Evolutionary conservation across 148 eudicot genomes (phyloP).

Genomic region (Rhododendron kiyosumense): DNA sequence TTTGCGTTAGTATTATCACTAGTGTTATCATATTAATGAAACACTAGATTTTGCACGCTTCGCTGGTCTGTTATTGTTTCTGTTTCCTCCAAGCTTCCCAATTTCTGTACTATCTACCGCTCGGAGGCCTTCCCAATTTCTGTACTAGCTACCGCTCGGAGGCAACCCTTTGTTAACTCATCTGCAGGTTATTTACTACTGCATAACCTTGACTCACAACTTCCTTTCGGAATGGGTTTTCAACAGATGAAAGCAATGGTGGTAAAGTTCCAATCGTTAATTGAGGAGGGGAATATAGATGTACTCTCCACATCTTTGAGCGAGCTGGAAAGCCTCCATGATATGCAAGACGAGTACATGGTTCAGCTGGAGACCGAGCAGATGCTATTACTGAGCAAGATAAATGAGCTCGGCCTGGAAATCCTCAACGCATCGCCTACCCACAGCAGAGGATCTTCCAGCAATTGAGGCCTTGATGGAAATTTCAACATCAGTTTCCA

Average conservation of each 20-base stretch:
- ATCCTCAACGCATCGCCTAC: constrained; percentile 51
- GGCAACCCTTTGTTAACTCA: neutral
- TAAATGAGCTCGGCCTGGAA: constrained; percentile 82
- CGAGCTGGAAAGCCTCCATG: constrained; percentile 79
- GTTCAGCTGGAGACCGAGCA: constrained; percentile 85
- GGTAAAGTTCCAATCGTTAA: constrained; percentile 46
- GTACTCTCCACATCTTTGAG: constrained; percentile 38
- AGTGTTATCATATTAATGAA: no score
- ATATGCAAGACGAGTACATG: constrained; percentile 68
- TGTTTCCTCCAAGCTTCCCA: neutral
- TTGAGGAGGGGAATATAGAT: constrained; percentile 52
- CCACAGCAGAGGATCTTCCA: constrained; percentile 34
- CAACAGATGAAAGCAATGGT: constrained; percentile 70
- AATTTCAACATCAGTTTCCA: neutral
- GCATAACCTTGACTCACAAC: neutral
- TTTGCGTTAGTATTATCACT: neutral
- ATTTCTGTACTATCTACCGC: neutral
- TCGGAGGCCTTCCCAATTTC: no score
- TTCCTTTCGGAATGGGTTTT: constrained; percentile 8
- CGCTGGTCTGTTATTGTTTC: neutral
- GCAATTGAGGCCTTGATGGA: neutral
- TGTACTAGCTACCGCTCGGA: neutral
- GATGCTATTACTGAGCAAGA: constrained; percentile 66
- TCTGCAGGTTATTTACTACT: neutral
- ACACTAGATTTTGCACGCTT: neutral